Base-by-base conservation (phyloP, 2,329 filamentous ascomycete species). In the Epichloe glyceriae region DNA sequence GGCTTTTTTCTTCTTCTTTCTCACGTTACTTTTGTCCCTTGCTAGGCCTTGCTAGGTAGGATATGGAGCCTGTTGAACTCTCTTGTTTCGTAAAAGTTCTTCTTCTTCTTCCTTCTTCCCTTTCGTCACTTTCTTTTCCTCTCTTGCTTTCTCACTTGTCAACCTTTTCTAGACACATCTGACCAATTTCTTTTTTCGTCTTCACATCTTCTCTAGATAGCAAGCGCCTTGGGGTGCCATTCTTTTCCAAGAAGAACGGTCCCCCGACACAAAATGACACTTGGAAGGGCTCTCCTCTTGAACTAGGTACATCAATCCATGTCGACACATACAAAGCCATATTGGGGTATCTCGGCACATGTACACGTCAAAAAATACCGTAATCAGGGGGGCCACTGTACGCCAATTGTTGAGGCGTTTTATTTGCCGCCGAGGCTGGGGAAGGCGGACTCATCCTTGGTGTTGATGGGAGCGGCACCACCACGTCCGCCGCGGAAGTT, bases 371-470 rank as follows among this genome's bases (percentile, higher is more conserved):
- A 48, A 48, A 53, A 45, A 37, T 44, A 42, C 40, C 34, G 26
- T 5, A 15, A 19, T 19, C 35, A 42, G 45, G 40, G 40, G 40
- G 38, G 33, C 49, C 49, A 19, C n/a, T 33, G 19, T 40, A 35
- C 15, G 45, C 45, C 52, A 4, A 12, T 45, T 15, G 19, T n/a
- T 22, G 20, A 8, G 11, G 39, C n/a, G 56, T 57, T 57, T 64
- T 74, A 76, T 64, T 72, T 71, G 66, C 73, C 72, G 62, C 76
- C 77, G 59, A 82, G 70, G 71, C 74, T 79, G 62, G 78, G 78
- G 74, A 82, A 81, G 55, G 76, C 76, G 57, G 66, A 69, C 72
- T 78, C 68, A 60, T 80, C 77, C 61, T 65, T 73, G 63, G 73
- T 73, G 72, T 80, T 79, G 70, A 80, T 74, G 58, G 68, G 57